phyloP scores from a whole-genome alignment of 495 filamentous ascomycete genomes.

The Corynascus novoguineensis region DNA sequence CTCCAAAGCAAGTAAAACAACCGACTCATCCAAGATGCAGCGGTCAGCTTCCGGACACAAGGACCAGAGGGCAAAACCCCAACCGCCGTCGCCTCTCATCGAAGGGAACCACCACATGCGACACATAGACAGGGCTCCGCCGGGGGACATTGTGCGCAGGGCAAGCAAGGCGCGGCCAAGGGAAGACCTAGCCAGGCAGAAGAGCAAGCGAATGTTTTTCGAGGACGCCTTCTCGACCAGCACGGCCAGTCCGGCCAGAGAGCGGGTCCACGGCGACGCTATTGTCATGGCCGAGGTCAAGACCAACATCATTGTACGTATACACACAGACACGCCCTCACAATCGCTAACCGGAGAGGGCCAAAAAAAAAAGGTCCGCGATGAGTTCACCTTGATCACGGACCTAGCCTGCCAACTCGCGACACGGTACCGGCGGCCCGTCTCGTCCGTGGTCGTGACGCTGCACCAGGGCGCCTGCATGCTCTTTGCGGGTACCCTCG shows the following conservation, averaged over 20 bases:
- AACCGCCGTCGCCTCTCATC: conserved; percentile 37
- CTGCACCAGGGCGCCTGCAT: conserved; percentile 71
- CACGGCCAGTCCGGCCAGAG: conserved; percentile 42
- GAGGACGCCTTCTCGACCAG: conserved; percentile 43
- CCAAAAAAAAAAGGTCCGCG: conserved; percentile 49
- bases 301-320: conserved; percentile 74
- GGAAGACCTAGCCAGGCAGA: conserved; percentile 35
- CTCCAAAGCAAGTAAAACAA: background rate
- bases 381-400: conserved; percentile 64
- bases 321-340: background rate
- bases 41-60: conserved; percentile 41
- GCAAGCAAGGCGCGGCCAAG: conserved; percentile 23
- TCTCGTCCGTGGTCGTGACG: conserved; percentile 64
- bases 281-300: conserved; percentile 73
- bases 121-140: conserved; percentile 32
- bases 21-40: conserved; percentile 4
- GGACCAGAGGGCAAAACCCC: conserved; percentile 28
- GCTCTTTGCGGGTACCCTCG: conserved; percentile 63
- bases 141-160: conserved; percentile 30
- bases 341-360: too few relatives aligned
- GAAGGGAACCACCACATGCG: conserved; percentile 35
- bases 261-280: conserved; percentile 58
- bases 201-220: conserved; percentile 40
- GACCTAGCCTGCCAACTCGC: conserved; percentile 65
- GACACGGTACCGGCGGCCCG: conserved; percentile 63